A percentile compares a stretch with the other conserved stretches of the same genome.
These are phyloP conservation scores for Colletotrichum spaethianum DNA, from an alignment of 2,329 filamentous ascomycete species.

Conservation along the genomic window DNA sequence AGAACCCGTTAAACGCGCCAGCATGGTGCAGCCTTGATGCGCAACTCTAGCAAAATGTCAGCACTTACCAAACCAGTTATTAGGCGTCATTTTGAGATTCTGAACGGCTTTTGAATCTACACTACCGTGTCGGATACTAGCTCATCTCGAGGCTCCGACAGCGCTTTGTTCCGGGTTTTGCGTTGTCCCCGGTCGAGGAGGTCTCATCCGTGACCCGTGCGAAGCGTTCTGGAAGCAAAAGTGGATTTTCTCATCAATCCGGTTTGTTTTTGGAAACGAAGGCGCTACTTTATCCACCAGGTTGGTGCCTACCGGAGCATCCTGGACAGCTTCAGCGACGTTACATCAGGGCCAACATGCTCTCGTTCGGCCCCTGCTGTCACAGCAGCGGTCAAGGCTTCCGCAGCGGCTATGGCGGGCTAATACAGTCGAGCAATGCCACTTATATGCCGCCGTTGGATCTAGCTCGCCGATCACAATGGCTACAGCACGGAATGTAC, in stretches of 20 bases:
- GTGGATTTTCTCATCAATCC: not conserved
- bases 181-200: not conserved
- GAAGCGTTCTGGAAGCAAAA: constrained; percentile 10
- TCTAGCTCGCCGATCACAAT: constrained; percentile 27
- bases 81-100: not conserved
- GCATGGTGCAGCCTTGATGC: constrained; percentile 10
- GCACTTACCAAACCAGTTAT: not conserved
- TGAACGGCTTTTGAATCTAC: not conserved
- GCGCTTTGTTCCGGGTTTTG: not conserved
- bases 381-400: constrained; percentile 10
- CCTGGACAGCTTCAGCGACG: not conserved
- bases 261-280: not conserved
- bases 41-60: not conserved
- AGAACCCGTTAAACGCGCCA: not conserved
- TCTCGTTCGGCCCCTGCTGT: not conserved
- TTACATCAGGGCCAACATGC: not conserved
- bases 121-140: not conserved
- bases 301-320: not conserved
- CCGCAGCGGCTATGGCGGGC: constrained; percentile 12
- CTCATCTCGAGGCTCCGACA: not conserved
- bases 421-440: not conserved
- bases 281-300: not conserved
- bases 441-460: not conserved
- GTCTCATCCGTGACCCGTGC: not conserved
- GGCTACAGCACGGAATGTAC: not conserved